These are phyloP conservation scores for Croton setiger DNA, from an alignment of 441 rosid species.

Conservation along the genomic window DNA sequence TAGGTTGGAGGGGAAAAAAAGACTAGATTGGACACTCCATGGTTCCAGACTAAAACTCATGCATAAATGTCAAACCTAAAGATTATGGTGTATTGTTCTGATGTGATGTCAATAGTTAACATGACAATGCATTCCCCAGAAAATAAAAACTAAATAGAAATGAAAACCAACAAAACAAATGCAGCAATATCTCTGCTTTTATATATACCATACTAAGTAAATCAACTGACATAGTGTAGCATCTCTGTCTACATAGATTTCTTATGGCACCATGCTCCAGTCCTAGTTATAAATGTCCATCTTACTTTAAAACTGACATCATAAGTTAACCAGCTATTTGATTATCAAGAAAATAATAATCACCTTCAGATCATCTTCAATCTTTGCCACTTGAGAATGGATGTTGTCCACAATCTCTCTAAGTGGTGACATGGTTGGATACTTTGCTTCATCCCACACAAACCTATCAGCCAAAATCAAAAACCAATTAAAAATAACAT, in stretches of 20 bases:
- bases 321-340: not conserved
- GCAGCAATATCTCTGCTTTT: not conserved
- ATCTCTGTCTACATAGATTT: not conserved
- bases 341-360: slow-evolving; percentile 5
- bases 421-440: slow-evolving; percentile 88
- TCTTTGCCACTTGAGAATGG: slow-evolving; percentile 82
- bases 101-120: no score
- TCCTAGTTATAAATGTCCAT: not conserved
- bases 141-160: not conserved
- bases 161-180: not conserved
- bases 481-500: not conserved
- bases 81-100: not conserved
- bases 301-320: not conserved
- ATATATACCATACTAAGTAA: not conserved
- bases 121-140: not conserved
- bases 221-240: not conserved
- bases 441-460: slow-evolving; percentile 96
- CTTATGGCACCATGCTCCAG: not conserved
- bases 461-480: slow-evolving; percentile 49
- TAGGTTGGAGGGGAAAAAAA: not conserved
- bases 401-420: slow-evolving; percentile 82
- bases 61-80: not conserved
- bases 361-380: slow-evolving; percentile 99
- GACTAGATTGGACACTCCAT: not conserved
- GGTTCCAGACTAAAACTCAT: not conserved